These are phyloP conservation scores for Euphorbia schlechtendalii DNA, from an alignment of 441 rosid genomes.

Conservation along the genomic window DNA sequence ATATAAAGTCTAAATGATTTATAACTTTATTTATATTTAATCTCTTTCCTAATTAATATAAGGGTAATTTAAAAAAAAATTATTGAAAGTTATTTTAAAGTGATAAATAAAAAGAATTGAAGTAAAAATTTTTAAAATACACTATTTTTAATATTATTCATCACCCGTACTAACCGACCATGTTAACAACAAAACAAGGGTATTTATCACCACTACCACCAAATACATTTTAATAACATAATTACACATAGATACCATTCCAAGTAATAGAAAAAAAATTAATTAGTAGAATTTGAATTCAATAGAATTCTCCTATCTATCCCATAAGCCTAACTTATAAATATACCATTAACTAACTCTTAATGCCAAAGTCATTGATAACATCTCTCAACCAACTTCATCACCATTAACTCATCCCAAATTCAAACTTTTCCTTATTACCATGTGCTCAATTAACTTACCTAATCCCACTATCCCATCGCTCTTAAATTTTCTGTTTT, in stretches of 20 bases:
- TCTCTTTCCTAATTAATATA: too few species aligned
- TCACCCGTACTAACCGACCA: too few species aligned
- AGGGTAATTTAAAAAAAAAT: too few species aligned
- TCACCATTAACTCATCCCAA: conserved; percentile 8
- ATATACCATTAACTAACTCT: background rate
- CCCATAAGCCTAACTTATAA: background rate
- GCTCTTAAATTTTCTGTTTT: too few species aligned
- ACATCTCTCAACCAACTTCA: conserved; percentile 9
- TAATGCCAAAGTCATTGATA: background rate
- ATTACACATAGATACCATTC: background rate
- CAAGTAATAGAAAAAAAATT: conserved; percentile 3
- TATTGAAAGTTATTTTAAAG: too few species aligned
- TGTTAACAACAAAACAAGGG: background rate
- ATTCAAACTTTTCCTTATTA: background rate
- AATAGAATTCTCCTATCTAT: conserved; percentile 3
- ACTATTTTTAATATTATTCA: too few species aligned
- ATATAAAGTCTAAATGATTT: too few species aligned
- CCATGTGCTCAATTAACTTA: conserved; percentile 7
- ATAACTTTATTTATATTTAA: too few species aligned
- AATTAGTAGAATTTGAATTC: background rate
- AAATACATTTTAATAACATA: background rate
- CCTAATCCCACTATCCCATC: background rate
- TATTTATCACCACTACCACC: background rate
- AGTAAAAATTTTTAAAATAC: too few species aligned
- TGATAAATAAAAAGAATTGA: too few species aligned